Base-by-base conservation (phyloP, 176 grass and related monocot genomes). In the Paspalum notatum region DNA sequence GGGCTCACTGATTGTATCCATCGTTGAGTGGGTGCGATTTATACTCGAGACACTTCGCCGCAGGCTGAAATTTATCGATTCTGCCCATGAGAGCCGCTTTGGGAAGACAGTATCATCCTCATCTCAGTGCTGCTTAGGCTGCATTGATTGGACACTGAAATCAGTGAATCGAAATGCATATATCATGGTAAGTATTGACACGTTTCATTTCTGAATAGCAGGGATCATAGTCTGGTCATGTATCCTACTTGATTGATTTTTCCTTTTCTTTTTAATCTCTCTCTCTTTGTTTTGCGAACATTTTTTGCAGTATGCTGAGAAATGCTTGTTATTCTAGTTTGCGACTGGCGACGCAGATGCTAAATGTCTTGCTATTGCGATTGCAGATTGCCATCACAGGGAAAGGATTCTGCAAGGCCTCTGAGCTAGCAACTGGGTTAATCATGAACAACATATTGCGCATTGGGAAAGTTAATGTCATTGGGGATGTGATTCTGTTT, bases 401-500 rank as follows among this genome's bases (percentile, higher is more conserved):
- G 77, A 98, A 98, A 78, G 89, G 92, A 64, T 98, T 98, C 88
- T 94, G 52, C 87, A 87, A 89, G 81, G 87, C 95, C 44, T 98
- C 95, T 68, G 87, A 63, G 71, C 89, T 94, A 40, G 90, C 90
- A 38, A 94, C 85, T 0, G 95, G 71, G 55, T 84, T 98, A 22
- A 98, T 98, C 80, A 91, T 92, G 95, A 98, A 94, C 45, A 98
- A 98, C 58, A 92, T 94, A 83, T 83, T 98, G 88, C 90, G 92
- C 15, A 92, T 98, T 10, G 90, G 95, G 66, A 94, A 98, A 65
- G 95, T 98, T n/a, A 94, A 98, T 73, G 87, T 91, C 9, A 94
- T 92, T 39, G 92, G 95, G 12, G 95, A 98, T 66, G 86, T 94
- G 60, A 94, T 94, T 84, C 90, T 98, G 13, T 89, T 92, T 65